Evolutionary conservation across 352 stramenopile species (phyloP), one percentile per base, ranked within the genome.

Genomic region (Aphanomyces euteiches): DNA sequence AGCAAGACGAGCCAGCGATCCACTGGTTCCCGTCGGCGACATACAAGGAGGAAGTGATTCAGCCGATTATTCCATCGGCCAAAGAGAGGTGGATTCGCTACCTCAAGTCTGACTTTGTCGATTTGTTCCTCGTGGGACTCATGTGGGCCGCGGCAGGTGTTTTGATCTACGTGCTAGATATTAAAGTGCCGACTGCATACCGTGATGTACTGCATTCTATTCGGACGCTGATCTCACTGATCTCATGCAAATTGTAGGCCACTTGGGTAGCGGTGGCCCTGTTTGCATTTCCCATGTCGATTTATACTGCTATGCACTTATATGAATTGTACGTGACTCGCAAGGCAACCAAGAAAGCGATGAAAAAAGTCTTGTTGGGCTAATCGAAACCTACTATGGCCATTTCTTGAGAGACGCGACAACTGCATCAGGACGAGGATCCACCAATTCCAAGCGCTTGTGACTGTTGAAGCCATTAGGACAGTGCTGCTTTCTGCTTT

Each of bases 391-490:
- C 17, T 50, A 12, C 43, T 50, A n/a, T 50, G 43, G 17, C 17
- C 17, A n/a, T 50, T 50, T 50, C 43, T 50, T 50, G 43, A 50
- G 54, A 7, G 19, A 39, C 34, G 7, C 15, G 10, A 70, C 15
- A 4, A 70, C 53, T 10, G n/a, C 47, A 13, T 59, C 64, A 8
- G 45, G 34, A 10, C 66, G 56, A 15, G 66, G 66, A 15, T 43
- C 39, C 15, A 67, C 53, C 4, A 92, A 77, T 0, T 81, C 79
- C 50, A 94, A 69, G 28, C 77, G 75, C 34, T 79, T 79, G 75
- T 94, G 91, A 36, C 77, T 63, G 65, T 89, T 94, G 71, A 88
- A 92, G 38, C 86, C 84, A 47, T 85, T 71, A 4, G 71, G 57
- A 47, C 86, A 94, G 39, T 84, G 73, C 5, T 74, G 74, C 37